Evolutionary conservation across 75 land plant genomes (phyloP), one percentile per base, ranked within the genome.

Genomic region (Azolla pinnata): DNA sequence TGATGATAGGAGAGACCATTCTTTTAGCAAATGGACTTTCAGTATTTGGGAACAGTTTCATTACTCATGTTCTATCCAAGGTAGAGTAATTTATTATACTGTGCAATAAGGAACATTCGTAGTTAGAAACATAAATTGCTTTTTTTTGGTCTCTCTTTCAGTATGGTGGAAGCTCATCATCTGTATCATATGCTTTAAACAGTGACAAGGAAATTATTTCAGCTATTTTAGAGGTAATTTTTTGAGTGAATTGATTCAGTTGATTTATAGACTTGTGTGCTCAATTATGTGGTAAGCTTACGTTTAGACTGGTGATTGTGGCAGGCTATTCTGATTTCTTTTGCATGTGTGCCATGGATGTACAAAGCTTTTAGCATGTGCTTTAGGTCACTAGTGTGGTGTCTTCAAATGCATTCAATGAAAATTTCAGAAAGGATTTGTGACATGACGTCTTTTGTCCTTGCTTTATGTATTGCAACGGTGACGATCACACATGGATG

Each of bases 1-100:
- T 31, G 14, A 17, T 56, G 33, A 20, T 51, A 76, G 96, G 90
- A 18, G 96, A 89, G 72, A 70, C 80, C 2, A 74, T 86, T 61
- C 65, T 89, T 56, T 90, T 75, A 27, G 75, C 84, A n/a, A 51
- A 75, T 54, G 96, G 96, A 23, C 52, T 89, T 27, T 73, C 77
- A 32, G 73, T 86, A 16, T 89, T 78, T 64, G 70, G 70, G 61
- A 77, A 78, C n/a, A 85, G 83, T 58, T 64, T 79, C 59, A 19
- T 80, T 44, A 67, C 61, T n/a, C 75, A 14, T 44, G 73, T 85
- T 4, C 57, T 75, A 49, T 46, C 60, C 17, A 82, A 78, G 83
- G 88, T 84, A 24, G 33, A 19, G 31, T 46, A 24, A 24, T 54
- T 72, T 23, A 10, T 29, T 54, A 42, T 32, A 12, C 10, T 28